Conservation (phyloP, 1,284 basidiomycete species). For the Bjerkandera adusta region DNA sequence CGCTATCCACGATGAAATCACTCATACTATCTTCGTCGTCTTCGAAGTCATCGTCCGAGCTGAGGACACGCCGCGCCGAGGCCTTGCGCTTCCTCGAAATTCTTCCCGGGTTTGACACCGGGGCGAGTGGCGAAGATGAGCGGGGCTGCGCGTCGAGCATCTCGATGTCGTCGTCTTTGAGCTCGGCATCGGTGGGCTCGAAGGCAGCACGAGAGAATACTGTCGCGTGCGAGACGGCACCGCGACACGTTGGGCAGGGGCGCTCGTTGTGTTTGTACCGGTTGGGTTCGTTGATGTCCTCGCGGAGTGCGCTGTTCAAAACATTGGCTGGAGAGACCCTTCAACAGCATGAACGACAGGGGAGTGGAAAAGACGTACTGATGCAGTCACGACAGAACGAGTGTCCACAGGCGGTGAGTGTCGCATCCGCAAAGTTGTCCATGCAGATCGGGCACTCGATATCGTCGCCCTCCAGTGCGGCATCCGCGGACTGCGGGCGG, state of each 20-base stretch:
- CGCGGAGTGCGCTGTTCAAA: slow-evolving; percentile 33
- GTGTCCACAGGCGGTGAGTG: slow-evolving; percentile 49
- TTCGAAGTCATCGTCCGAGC: slow-evolving; percentile 31
- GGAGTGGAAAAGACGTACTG: slow-evolving; percentile 30
- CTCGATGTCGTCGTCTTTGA: slow-evolving; percentile 25
- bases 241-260: slow-evolving; percentile 51
- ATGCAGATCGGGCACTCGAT: slow-evolving; percentile 50
- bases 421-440: slow-evolving; percentile 43
- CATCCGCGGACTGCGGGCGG: slow-evolving; percentile 42
- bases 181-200: slow-evolving; percentile 46
- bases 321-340: slow-evolving; percentile 33
- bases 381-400: slow-evolving; percentile 52
- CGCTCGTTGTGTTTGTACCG: slow-evolving; percentile 38
- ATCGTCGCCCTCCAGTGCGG: slow-evolving; percentile 42
- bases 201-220: slow-evolving; percentile 49
- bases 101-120: slow-evolving; percentile 9
- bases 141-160: slow-evolving; percentile 16
- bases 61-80: slow-evolving; percentile 21
- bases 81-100: slow-evolving; percentile 13
- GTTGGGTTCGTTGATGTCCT: slow-evolving; percentile 30
- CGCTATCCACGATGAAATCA: slow-evolving; percentile 53
- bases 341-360: slow-evolving; percentile 8
- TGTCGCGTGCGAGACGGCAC: slow-evolving; percentile 36
- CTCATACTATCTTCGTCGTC: slow-evolving; percentile 34
- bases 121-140: no score